A percentile compares a stretch with the other conserved stretches of the same genome.
Evolutionary conservation across 2,329 filamentous ascomycete species (phyloP).

Genomic region (Sarocladium oryzae): DNA sequence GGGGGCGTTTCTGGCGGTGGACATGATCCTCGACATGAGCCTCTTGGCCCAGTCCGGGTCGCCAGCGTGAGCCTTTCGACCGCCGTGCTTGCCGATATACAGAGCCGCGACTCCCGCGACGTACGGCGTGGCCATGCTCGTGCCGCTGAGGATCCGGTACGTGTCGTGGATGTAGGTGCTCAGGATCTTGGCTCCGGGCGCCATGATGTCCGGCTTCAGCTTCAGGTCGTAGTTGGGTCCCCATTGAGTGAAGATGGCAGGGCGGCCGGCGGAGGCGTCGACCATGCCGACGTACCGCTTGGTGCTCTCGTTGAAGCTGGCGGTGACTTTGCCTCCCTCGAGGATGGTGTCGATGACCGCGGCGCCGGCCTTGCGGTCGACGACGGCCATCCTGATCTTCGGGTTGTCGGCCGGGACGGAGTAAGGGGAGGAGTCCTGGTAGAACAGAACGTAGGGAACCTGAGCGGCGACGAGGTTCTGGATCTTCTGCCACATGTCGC

Average conservation of each 20-base stretch:
- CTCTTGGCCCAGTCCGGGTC: slow-evolving; percentile 13
- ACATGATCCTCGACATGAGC: slow-evolving; percentile 13
- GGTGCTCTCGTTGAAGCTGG: not conserved
- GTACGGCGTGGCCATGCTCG: slow-evolving; percentile 40
- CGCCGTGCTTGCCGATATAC: slow-evolving; percentile 17
- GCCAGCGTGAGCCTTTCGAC: slow-evolving; percentile 13
- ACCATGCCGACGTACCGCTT: slow-evolving; percentile 17
- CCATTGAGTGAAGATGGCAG: slow-evolving; percentile 5
- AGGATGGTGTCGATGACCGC: not conserved
- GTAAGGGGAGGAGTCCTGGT: slow-evolving; percentile 5
- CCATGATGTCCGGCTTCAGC: slow-evolving; percentile 11
- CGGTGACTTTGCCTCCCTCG: not conserved
- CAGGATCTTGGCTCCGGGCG: slow-evolving; percentile 10
- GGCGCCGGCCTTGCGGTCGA: slow-evolving; percentile 17
- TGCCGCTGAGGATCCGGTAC: slow-evolving; percentile 30
- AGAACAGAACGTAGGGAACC: slow-evolving; percentile 16
- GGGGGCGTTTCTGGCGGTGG: slow-evolving; percentile 12
- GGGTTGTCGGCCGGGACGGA: slow-evolving; percentile 10
- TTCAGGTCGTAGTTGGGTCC: slow-evolving; percentile 9
- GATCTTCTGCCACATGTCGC: slow-evolving; percentile 22
- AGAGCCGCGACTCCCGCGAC: slow-evolving; percentile 30
- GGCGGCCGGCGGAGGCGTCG: slow-evolving; percentile 23
- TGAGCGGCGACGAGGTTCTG: slow-evolving; percentile 19
- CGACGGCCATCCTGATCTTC: slow-evolving; percentile 17
- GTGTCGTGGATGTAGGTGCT: not conserved